Percentiles rank a stretch among this genome's conserved stretches.
Conservation (phyloP, 2,329 filamentous ascomycete genomes). For the Xylariomycetidae sp. region DNA sequence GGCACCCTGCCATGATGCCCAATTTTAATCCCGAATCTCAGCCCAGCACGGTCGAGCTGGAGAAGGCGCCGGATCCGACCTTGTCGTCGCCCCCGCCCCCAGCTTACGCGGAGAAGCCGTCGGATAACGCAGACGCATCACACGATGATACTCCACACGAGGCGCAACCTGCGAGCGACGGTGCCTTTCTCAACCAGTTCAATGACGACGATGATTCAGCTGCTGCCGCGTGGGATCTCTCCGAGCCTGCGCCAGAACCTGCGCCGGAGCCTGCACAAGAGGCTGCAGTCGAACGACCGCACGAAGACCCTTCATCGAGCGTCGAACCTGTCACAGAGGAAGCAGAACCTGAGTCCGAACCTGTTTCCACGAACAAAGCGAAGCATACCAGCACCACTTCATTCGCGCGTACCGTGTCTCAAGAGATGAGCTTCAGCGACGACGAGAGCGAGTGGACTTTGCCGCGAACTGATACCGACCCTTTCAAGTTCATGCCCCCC, state of each 20-base stretch:
- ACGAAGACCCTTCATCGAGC: conserved; percentile 9
- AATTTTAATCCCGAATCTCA: conserved; percentile 26
- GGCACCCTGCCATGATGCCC: conserved; percentile 48
- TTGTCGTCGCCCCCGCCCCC: conserved; percentile 6
- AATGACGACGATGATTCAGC: conserved; percentile 18
- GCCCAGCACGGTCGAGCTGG: conserved; percentile 9
- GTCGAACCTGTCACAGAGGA: conserved; percentile 9
- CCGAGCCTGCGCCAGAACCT: conserved; percentile 4
- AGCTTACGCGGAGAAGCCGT: conserved; percentile 1
- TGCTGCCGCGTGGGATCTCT: conserved; percentile 21
- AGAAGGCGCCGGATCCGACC: conserved; percentile 1
- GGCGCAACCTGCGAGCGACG: conserved; percentile 11
- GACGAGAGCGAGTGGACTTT: conserved; percentile 56
- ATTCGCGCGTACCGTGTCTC: conserved; percentile 58
- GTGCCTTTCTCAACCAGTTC: conserved; percentile 19
- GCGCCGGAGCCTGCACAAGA: conserved; percentile 5
- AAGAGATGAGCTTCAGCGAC: conserved; percentile 53
- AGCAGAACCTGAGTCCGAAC: conserved; percentile 10
- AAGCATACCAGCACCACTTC: conserved; percentile 57
- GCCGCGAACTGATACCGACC: conserved; percentile 46
- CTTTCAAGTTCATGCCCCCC: conserved; percentile 54
- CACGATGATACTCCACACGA: conserved; percentile 9
- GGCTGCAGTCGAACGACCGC: too few species aligned
- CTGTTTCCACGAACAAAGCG: conserved; percentile 26
- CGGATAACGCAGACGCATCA: conserved; percentile 4